These are phyloP conservation scores for Dicorynia guianensis DNA, from an alignment of 306 rosid genomes.

Conservation along the genomic window DNA sequence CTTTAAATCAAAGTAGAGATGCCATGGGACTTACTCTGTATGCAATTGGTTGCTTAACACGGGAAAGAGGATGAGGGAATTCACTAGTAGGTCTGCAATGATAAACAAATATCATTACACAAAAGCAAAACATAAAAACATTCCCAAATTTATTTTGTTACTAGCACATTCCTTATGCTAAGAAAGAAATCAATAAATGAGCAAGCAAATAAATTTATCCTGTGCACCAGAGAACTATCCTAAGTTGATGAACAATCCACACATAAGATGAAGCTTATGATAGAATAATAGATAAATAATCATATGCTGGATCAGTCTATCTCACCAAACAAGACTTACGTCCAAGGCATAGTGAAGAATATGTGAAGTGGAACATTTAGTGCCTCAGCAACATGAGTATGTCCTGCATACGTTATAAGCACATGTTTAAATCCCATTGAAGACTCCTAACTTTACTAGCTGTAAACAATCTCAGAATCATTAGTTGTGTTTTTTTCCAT, in stretches of 20 bases:
- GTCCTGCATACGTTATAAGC: conserved; percentile 66
- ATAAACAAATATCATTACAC: conserved; percentile 30
- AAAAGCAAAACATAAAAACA: conserved; percentile 18
- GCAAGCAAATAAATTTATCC: background rate
- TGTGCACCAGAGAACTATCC: conserved; percentile 17
- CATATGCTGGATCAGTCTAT: conserved; percentile 40
- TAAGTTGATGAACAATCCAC: conserved; percentile 30
- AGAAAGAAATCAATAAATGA: conserved; percentile 3
- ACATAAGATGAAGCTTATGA: conserved; percentile 11
- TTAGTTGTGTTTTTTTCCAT: conserved; percentile 24
- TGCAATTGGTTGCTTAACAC: conserved; percentile 74
- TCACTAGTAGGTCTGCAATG: conserved; percentile 86
- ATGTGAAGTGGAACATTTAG: conserved; percentile 79
- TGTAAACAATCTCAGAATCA: conserved; percentile 21
- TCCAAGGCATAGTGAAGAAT: conserved; percentile 98
- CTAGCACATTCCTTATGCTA: background rate
- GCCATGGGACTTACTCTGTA: conserved; percentile 66
- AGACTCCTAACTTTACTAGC: conserved; percentile 17
- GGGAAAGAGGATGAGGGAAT: conserved; percentile 94
- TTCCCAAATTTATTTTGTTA: background rate
- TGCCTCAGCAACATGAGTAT: conserved; percentile 86
- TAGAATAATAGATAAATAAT: conserved; percentile 9
- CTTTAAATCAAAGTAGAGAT: conserved; percentile 21
- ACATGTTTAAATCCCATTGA: conserved; percentile 38
- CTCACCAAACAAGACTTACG: conserved; percentile 76